These are phyloP conservation scores for Alternaria consortialis DNA, from an alignment of 2,329 filamentous ascomycete genomes.

Conservation along the genomic window DNA sequence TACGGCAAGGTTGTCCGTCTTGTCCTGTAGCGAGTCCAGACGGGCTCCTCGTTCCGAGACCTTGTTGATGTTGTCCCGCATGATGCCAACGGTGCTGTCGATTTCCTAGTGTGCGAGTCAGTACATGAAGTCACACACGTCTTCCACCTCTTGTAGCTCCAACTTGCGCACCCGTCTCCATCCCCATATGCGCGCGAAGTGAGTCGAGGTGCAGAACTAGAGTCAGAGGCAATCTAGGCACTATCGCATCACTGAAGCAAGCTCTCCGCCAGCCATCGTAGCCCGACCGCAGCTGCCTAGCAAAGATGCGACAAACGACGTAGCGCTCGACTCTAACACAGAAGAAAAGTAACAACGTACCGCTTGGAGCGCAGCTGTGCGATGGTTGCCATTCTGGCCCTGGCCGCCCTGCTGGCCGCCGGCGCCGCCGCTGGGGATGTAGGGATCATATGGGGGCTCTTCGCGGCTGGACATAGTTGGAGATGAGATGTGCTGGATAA, in stretches of 20 bases:
- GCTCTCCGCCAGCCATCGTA: conserved; percentile 19
- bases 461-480: conserved; percentile 60
- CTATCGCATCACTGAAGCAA: conserved; percentile 23
- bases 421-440: conserved; percentile 76
- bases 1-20: conserved; percentile 90
- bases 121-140: conserved; percentile 13
- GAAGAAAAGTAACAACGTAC: conserved; percentile 60
- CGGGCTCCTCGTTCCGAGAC: conserved; percentile 91
- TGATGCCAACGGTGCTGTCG: conserved; percentile 91
- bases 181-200: not conserved
- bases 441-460: conserved; percentile 80
- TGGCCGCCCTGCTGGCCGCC: conserved; percentile 57
- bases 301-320: conserved; percentile 8
- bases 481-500: conserved; percentile 10
- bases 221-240: not conserved
- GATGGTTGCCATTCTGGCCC: conserved; percentile 65
- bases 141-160: not conserved
- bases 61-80: conserved; percentile 98
- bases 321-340: conserved; percentile 7
- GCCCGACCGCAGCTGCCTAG: conserved; percentile 8
- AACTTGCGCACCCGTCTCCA: not conserved
- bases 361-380: conserved; percentile 80
- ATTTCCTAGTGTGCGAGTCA: conserved; percentile 76
- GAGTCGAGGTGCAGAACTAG: not conserved
- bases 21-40: conserved; percentile 88